Base-by-base conservation (phyloP, 1,139 yeast genomes). In the Zygosaccharomyces pseudobailii region DNA sequence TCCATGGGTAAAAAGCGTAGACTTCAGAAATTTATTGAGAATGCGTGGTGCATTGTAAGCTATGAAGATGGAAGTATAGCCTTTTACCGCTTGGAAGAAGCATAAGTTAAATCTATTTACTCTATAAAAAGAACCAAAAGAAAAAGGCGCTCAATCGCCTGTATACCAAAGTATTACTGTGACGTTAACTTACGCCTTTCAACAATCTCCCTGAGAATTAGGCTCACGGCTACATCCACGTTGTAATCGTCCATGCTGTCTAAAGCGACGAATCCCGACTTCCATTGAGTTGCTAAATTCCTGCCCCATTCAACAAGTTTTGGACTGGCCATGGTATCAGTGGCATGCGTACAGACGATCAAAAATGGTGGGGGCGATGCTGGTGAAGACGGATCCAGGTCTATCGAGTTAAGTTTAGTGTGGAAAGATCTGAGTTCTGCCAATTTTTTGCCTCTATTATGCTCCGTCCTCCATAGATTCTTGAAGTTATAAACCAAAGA, bases 331-430 rank as follows among this genome's bases (percentile, higher is more conserved):
- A 81, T 66, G 8, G 71, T 75, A 58, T 77, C 81, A 31, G 74
- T 69, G 0, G 70, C 60, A 57, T 84, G 84, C 0, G 90, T 83
- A 55, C 87, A 83, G 2, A 82, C 73, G 3, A 85, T 70, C 65
- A 85, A 70, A 7, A 83, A 75, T 0, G 90, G 89, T 1, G 92
- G 94, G 10, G 81, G 80, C 8, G 78, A 67, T 41, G 69, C 70
- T 2, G 79, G 77, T 20, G 77, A 64, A 4, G 66, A 57, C 62
- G 82, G 81, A 57, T 79, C 79, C 23, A 68, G 47, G 42, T 65
- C 61, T 21, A 58, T 49, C 47, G 62, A 34, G 49, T 52, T 40
- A 53, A 62, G 44, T 24, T 51, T 53, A 2, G 58, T 55, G 27
- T 55, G 54, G 36, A 54, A 59, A 3, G 51, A 50, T 43, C 66